Percentiles rank a stretch among this genome's conserved stretches.
phyloP scores from a whole-genome alignment of 495 filamentous ascomycete genomes.

The Astrocystis sublimbata region DNA sequence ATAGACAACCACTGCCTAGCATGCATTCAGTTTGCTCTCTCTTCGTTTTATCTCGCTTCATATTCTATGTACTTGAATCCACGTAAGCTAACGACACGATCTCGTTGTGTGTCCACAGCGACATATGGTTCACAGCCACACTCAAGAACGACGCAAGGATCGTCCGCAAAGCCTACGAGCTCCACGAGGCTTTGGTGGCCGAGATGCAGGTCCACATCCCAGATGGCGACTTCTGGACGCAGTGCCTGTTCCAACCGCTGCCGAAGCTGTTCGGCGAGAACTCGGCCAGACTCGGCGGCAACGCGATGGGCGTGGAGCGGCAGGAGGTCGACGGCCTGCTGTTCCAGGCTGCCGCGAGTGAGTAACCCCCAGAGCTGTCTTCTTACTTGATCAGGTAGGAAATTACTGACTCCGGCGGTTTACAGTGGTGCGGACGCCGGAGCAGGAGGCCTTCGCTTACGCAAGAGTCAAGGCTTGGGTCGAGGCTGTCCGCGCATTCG shows the following conservation, averaged over 20 bases:
- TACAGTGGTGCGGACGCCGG: slow-evolving; percentile 25
- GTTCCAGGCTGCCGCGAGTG: slow-evolving; percentile 14
- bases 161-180: slow-evolving; percentile 23
- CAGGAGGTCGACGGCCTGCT: slow-evolving; percentile 34
- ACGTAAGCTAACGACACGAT: not conserved
- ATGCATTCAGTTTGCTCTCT: not conserved
- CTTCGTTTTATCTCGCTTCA: not conserved
- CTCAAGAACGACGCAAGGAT: slow-evolving; percentile 32
- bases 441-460: slow-evolving; percentile 24
- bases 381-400: too few relatives aligned
- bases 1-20: not conserved
- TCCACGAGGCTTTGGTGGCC: slow-evolving; percentile 25
- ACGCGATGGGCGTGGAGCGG: slow-evolving; percentile 52
- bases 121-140: slow-evolving; percentile 31
- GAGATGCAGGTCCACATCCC: slow-evolving; percentile 23
- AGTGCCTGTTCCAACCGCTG: slow-evolving; percentile 52
- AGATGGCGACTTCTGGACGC: slow-evolving; percentile 39
- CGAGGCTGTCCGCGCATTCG: slow-evolving; percentile 21
- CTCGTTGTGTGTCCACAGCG: slow-evolving; percentile 20
- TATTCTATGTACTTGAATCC: not conserved
- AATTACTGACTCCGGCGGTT: too few relatives aligned
- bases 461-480: slow-evolving; percentile 18
- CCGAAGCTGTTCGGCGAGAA: slow-evolving; percentile 40
- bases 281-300: slow-evolving; percentile 50
- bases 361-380: too few relatives aligned